Evolutionary conservation across 768 basidiomycete genomes (phyloP), one percentile per base, ranked within the genome.

Genomic region (Leccinellum luteum): DNA sequence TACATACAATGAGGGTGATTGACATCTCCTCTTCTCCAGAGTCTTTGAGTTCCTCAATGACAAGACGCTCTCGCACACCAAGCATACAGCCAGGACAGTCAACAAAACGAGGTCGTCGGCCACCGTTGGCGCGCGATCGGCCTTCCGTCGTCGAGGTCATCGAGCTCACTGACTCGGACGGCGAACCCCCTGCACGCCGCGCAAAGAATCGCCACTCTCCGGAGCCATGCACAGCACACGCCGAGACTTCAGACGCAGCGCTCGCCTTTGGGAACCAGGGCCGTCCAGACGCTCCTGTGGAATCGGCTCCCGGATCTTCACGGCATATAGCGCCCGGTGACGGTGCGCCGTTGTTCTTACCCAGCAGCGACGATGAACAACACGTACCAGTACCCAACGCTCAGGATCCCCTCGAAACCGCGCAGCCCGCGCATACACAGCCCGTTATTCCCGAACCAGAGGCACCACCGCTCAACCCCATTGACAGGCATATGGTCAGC

Each of bases 131-230:
- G n/a, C 56, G 41, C 54, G 61, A 51, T n/a, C n/a, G n/a, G 19
- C 49, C 55, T 6, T 62, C 66, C 43, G 2, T 58, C 15, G 10
- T 58, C 43, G 66, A 75, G 52, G 70, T 82, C 25, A 81, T 85
- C 58, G 83, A 83, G 60, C 70, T 84, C 59, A 74, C 78, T 1
- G 83, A 85, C 64, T 80, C 81, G 23, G 81, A 83, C 48, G 66
- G 70, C 51, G 81, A 80, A 44, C 38, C 41, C 15, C 27, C 51
- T 51, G 7, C 51, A 56, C 54, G 55, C 13, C 44, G 31, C 32
- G 1, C 34, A 25, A 57, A 31, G 28, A 53, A 17, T 12, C 57
- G 21, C 19, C 15, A 51, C 17, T 52, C 49, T 12, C 48, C 55
- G 7, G 47, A 56, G 32, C 54, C 61, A 4, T 57, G 23, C 17